Evolutionary conservation across 2,329 filamentous ascomycete genomes (phyloP), one percentile per base, ranked within the genome.

Genomic region (Aspergillus niger): DNA sequence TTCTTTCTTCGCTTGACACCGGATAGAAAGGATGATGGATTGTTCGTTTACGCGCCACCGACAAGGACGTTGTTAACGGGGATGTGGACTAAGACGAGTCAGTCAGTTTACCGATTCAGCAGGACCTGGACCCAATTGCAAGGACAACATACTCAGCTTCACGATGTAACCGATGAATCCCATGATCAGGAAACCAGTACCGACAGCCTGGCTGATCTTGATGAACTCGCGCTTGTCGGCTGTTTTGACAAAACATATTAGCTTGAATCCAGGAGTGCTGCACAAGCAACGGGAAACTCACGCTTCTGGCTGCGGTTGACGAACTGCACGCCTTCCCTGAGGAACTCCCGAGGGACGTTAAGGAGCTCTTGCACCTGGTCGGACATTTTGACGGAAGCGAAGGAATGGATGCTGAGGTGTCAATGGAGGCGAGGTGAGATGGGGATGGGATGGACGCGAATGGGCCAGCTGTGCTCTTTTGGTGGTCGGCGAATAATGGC

Each of bases 111-210:
- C 44, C 44, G 11, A 28, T 5, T 7, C 6, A 30, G 10, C n/a
- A n/a, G 13, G 13, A 10, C 10, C 3, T 36, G 13, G 13, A 13
- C 11, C 44, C 20, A 26, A 20, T 26, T 3, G 30, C 10, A 57
- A 43, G 53, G 43, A 48, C 17, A 24, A 77, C 82, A 65, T 70
- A 85, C 83, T 85, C 74, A 86, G 74, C 77, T 86, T 86, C 65
- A 86, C 83, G 58, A 86, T 79, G 74, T 86, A 86, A 62, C 84
- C 84, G 67, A 85, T 86, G 53, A 82, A 74, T 11, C 64, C 75
- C 84, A 86, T 86, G 63, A 86, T 82, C 57, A 86, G 72, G 74
- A 86, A 86, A 2, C 84, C 84, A 71, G 85, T 83, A 65, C 83
- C 84, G 55, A 86, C 83, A 56, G 83, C 84, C 75, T 86, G 84